Evolutionary conservation across 2,329 filamentous ascomycete species (phyloP), one percentile per base, ranked within the genome.

Genomic region (Rasamsonia emersonii): DNA sequence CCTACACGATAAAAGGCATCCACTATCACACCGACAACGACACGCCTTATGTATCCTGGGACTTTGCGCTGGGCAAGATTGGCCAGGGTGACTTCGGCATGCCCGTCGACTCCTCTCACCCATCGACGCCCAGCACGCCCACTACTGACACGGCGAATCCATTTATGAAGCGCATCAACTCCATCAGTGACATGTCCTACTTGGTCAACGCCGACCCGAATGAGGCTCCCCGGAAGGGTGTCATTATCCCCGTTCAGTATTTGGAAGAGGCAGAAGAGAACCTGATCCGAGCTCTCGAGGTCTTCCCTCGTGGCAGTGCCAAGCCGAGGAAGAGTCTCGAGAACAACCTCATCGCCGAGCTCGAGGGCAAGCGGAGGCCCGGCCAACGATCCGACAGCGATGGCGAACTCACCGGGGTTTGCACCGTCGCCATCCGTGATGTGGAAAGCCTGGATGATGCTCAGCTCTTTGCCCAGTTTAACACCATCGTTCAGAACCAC

Each of bases 151-250:
- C 68, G 44, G 73, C 69, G 44, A 73, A 74, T 45, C 67, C 70
- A 41, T 82, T 88, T 60, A n/a, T n/a, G n/a, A 84, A 86, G 65
- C 79, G 88, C 47, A 82, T 96, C 51, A 79, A 83, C 65, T 96
- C 91, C 33, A 91, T 98, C 60, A 94, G 86, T 59, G 91, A 98
- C 55, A 85, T 98, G 82, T 85, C 86, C 10, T 94, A 93, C 59
- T 67, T 95, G 39, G 71, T 77, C 38, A 76, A 76, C 43, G 80
- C 82, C 54, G 73, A 76, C 32, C 45, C 44, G 13, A 70, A 77
- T 24, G 88, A 95, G 62, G 83, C 84, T 19, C 77, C 73, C 18
- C 77, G 91, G 50, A 93, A 91, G 68, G 91, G 91, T 74, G 86
- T 93, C 34, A 91, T 98, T 42, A 78, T 95, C 27, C 88, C 91